Base-by-base conservation (phyloP, 148 eudicot species). In the Oxyria digyna region DNA sequence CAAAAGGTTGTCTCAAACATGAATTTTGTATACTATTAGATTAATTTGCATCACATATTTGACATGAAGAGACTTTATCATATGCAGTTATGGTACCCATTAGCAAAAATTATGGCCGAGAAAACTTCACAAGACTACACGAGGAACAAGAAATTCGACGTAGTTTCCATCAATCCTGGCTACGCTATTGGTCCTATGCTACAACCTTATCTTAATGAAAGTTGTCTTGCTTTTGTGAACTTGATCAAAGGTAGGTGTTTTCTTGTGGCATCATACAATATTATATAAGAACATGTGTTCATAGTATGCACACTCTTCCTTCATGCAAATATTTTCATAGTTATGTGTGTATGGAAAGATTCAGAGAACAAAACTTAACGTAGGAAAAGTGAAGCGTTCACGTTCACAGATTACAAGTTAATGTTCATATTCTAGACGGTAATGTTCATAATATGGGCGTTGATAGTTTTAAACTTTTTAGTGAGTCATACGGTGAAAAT, bases 71-170 rank as follows among this genome's bases (percentile, higher is more conserved):
- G 4, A 14, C 8, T 18, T 7, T 29, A n/a, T 6, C 26, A 14
- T 43, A 4, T 6, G 42, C 69, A 85, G 85, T 5, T 33, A 35
- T 82, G 82, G 84, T 85, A 83, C 66, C 48, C 59, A 1, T 77
- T 85, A 20, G 80, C 85, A 3, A 85, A 85, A 70, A 82, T 79
- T n/a, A 74, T 85, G 84, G 85, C 85, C 11, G 85, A 82, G 71
- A 77, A 80, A 37, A 79, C 84, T 31, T 84, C 88, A 40, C 75
- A 79, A 70, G 78, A 82, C 37, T 82, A 80, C 71, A 76, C 74
- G 24, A 71, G 76, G 50, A 85, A 85, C 66, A 80, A 82, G 73
- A 82, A 79, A 33, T 67, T 82, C 38, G 85, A 82, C n/a, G 48
- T 85, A 81, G 81, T 85, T 42, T 69, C 70, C 4, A 54, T 85